Base-by-base conservation (phyloP, 495 filamentous ascomycete species). In the Penicillium pulvis region DNA sequence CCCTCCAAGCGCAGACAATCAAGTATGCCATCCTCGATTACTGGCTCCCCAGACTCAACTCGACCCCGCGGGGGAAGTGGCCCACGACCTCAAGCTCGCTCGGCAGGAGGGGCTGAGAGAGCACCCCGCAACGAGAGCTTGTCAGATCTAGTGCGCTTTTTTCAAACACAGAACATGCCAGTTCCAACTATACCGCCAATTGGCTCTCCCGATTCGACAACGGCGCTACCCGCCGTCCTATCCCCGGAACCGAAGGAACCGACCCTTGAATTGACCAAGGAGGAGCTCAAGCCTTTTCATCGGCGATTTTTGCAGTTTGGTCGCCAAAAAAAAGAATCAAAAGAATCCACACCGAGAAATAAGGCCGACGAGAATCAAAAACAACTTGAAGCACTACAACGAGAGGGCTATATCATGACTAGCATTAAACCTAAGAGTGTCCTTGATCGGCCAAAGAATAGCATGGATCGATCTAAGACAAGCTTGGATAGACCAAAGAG, bases 271-370 rank as follows among this genome's bases (percentile, higher is more conserved):
- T 7, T 24, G 17, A 33, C 48, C n/a, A 64, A 59, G 26, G 55
- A 65, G 30, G 47, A 61, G 16, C 8, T 55, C 42, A 77, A 75
- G 44, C 73, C 75, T 10, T 67, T 75, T n/a, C 76, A 76, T 53
- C 73, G 74, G 12, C 77, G 77, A 19, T 69, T 79, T 4, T 60
- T 71, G 14, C 68, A 76, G 28, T 66, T 78, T 24, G 66, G 72
- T 20, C 74, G 75, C n/a, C 71, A 65, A 33, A 74, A 67, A 53
- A 76, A 73, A 41, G 65, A 65, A 47, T n/a, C 58, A 51, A 76
- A 73, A 41, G 65, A 65, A 47, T 20, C 58, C 0, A 56, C 72
- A 14, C 44, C 69, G 4, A 67, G 59, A 24, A 47, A 60, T 2
- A 78, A 75, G 44, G 26, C 61, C 1, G 70, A 72, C 6, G 70